Percentiles rank a stretch among this genome's conserved stretches.
phyloP scores from a whole-genome alignment of 2,329 filamentous ascomycete species.

The Pestalotiopsis sp. region DNA sequence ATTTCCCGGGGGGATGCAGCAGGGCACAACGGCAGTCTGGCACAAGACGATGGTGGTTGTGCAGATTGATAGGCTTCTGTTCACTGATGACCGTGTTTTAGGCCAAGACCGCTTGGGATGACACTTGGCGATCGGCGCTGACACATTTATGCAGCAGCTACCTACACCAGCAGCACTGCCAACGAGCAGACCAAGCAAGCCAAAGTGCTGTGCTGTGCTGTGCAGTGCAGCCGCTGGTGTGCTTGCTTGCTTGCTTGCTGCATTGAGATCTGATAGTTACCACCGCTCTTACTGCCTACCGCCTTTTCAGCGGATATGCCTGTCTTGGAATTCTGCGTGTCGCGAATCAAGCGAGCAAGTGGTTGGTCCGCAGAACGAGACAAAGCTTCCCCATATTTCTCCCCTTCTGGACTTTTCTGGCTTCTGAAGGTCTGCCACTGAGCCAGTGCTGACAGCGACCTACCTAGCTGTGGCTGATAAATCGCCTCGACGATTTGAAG shows the following conservation, averaged over 20 bases:
- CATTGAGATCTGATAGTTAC: neutral
- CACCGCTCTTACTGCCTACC: neutral
- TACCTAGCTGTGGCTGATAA: too few species aligned
- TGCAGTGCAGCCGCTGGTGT: neutral
- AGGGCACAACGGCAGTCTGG: neutral
- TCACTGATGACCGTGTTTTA: neutral
- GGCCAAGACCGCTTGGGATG: neutral
- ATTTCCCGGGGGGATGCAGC: neutral
- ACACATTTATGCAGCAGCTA: neutral
- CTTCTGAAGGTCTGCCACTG: neutral
- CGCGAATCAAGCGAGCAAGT: neutral
- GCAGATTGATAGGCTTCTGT: neutral
- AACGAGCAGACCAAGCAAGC: too few species aligned
- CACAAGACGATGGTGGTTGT: neutral
- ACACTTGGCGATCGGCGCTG: neutral
- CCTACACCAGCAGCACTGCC: too few species aligned
- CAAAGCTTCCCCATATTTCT: neutral
- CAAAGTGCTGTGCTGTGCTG: neutral
- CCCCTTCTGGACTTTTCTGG: neutral
- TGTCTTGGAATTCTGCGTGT: neutral
- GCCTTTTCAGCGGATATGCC: neutral
- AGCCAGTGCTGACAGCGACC: too few species aligned
- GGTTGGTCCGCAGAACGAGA: neutral
- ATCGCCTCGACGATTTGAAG: neutral
- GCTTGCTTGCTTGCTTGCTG: neutral